Evolutionary conservation across 306 rosid species (phyloP).

Genomic region (Trifolium repens): DNA sequence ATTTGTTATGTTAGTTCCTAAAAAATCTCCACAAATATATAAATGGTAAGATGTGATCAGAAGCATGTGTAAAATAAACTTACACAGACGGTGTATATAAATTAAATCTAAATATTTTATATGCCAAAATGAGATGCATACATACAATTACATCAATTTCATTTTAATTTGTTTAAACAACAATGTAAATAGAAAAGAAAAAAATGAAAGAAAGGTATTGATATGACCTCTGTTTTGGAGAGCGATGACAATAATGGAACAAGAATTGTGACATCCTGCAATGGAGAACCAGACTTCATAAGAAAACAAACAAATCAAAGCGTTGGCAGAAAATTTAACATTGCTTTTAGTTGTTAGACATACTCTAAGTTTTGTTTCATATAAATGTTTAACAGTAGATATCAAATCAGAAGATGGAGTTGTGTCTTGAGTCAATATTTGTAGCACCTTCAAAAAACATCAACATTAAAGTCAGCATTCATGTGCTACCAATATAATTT

Average conservation of each 20-base stretch:
- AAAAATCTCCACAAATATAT: background rate
- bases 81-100: background rate
- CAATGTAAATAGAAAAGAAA: slow-evolving; percentile 31
- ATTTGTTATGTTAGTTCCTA: background rate
- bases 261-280: slow-evolving; percentile 97
- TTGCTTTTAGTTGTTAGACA: slow-evolving; percentile 35
- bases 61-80: background rate
- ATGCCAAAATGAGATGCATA: slow-evolving; percentile 17
- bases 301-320: slow-evolving; percentile 36
- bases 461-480: slow-evolving; percentile 27
- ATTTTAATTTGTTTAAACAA: background rate
- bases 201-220: slow-evolving; percentile 26
- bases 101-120: slow-evolving; percentile 9
- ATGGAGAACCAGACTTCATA: slow-evolving; percentile 38
- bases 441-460: slow-evolving; percentile 73
- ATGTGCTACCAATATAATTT: slow-evolving; percentile 13
- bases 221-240: slow-evolving; percentile 82
- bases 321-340: slow-evolving; percentile 31
- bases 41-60: background rate
- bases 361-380: slow-evolving; percentile 93
- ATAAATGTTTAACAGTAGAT: slow-evolving; percentile 85
- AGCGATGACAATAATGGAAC: slow-evolving; percentile 91
- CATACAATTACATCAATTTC: background rate
- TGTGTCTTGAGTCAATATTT: slow-evolving; percentile 84
- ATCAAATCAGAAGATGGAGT: slow-evolving; percentile 81